Percentiles rank a stretch among this genome's conserved stretches.
Evolutionary conservation across 768 basidiomycete genomes (phyloP).

Genomic region (Termitomyces sp.): DNA sequence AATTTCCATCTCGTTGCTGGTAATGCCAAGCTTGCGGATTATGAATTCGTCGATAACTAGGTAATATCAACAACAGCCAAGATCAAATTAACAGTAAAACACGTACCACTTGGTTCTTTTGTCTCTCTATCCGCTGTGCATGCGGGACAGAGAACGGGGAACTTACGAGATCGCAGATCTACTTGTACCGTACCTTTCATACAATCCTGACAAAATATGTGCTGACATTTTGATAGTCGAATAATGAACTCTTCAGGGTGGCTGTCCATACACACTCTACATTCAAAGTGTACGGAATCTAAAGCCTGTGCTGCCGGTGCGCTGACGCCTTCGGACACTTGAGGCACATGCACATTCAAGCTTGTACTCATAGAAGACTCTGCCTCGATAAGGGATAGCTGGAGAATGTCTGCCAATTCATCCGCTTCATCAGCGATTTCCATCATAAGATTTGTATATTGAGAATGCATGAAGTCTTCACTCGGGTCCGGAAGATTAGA

Average conservation of each 20-base stretch:
- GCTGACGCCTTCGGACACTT: not conserved
- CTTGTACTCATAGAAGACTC: not conserved
- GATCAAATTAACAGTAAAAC: not conserved
- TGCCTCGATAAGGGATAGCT: not conserved
- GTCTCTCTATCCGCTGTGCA: constrained; percentile 29
- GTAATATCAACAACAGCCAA: not conserved
- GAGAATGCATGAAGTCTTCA: not conserved
- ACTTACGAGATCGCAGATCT: constrained; percentile 47
- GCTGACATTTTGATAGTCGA: constrained; percentile 30
- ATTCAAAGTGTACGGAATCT: constrained; percentile 15
- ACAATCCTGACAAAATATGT: constrained; percentile 51
- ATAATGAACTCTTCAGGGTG: constrained; percentile 18
- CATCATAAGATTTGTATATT: not conserved
- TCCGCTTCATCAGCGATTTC: not conserved
- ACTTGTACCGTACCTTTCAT: constrained; percentile 33
- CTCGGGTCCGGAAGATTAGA: too few relatives aligned
- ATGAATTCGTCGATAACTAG: not conserved
- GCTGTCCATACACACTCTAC: constrained; percentile 51
- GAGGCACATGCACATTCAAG: not conserved
- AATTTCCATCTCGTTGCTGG: not conserved
- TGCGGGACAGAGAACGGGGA: constrained; percentile 55
- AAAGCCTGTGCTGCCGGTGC: not conserved
- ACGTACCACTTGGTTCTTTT: not conserved
- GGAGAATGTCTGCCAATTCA: not conserved
- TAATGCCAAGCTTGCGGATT: not conserved